phyloP scores from a whole-genome alignment of 2,329 filamentous ascomycete genomes.

The Herpomyces periplanetae region DNA sequence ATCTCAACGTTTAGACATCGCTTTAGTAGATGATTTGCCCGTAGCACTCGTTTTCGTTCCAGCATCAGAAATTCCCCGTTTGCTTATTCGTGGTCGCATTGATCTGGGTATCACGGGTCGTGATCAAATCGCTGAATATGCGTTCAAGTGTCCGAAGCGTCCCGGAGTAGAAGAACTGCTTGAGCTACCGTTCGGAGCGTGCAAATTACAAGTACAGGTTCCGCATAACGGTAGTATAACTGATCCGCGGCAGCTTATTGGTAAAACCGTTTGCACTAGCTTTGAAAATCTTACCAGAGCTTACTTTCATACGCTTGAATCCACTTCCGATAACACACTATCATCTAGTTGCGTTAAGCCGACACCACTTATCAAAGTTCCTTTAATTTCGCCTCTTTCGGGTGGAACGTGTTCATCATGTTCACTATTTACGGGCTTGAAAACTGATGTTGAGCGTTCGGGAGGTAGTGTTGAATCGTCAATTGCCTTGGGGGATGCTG shows the following conservation, averaged over 20 bases:
- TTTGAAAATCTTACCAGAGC: conserved; percentile 48
- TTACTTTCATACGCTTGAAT: conserved; percentile 46
- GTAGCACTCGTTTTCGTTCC: conserved; percentile 90
- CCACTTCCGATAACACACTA: no score
- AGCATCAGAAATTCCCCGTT: conserved; percentile 82
- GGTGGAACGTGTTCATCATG: no score
- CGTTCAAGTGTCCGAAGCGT: conserved; percentile 21
- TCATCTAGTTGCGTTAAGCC: conserved; percentile 1
- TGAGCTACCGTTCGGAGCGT: conserved; percentile 58
- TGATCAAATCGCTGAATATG: conserved; percentile 72
- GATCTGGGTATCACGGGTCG: conserved; percentile 77
- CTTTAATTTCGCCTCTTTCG: conserved; percentile 6
- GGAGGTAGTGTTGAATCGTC: conserved; percentile 91
- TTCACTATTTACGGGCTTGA: no score
- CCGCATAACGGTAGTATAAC: conserved; percentile 38
- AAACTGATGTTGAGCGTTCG: conserved; percentile 65
- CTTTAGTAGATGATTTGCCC: conserved; percentile 77
- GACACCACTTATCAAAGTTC: conserved; percentile 5
- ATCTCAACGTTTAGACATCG: conserved; percentile 79
- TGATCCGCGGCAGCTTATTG: conserved; percentile 35
- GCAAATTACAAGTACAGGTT: conserved; percentile 86
- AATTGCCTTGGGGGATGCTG: conserved; percentile 70
- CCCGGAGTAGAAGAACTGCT: conserved; percentile 47
- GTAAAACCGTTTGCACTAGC: conserved; percentile 76
- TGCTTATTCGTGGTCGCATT: conserved; percentile 71